These are phyloP conservation scores for Diaporthe vaccinii DNA, from an alignment of 2,329 filamentous ascomycete genomes.

Conservation along the genomic window DNA sequence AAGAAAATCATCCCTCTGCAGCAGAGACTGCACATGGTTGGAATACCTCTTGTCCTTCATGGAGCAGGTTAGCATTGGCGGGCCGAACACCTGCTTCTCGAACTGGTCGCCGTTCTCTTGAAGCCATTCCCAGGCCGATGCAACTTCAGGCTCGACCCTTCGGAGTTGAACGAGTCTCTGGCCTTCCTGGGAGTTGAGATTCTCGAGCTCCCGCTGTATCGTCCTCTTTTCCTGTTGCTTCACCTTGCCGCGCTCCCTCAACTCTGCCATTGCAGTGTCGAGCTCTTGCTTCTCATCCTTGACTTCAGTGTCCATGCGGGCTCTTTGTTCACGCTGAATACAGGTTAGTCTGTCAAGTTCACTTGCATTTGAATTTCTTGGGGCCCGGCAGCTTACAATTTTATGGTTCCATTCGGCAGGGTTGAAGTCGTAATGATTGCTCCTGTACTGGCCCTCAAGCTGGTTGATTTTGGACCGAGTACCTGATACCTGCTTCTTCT, in stretches of 20 bases:
- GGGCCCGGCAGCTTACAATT: slow-evolving; percentile 59
- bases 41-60: slow-evolving; percentile 79
- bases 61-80: slow-evolving; percentile 84
- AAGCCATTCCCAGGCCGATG: slow-evolving; percentile 85
- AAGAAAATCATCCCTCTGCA: slow-evolving; percentile 66
- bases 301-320: slow-evolving; percentile 37
- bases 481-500: slow-evolving; percentile 64
- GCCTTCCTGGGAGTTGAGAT: slow-evolving; percentile 80
- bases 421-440: slow-evolving; percentile 77
- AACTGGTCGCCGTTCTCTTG: slow-evolving; percentile 78
- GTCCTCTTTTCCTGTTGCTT: slow-evolving; percentile 55
- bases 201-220: slow-evolving; percentile 64
- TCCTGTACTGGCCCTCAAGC: slow-evolving; percentile 73
- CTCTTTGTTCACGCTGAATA: slow-evolving; percentile 35
- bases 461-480: slow-evolving; percentile 70
- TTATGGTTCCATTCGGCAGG: slow-evolving; percentile 77
- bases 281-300: slow-evolving; percentile 44
- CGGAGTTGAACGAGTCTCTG: slow-evolving; percentile 78
- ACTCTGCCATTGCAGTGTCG: slow-evolving; percentile 48
- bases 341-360: slow-evolving; percentile 8
- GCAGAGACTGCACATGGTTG: slow-evolving; percentile 65
- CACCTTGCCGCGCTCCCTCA: slow-evolving; percentile 57
- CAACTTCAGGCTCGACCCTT: slow-evolving; percentile 72
- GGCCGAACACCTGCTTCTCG: slow-evolving; percentile 82
- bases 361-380: background rate